Base-by-base conservation (phyloP, 352 stramenopile genomes). In the Phytopythium litorale region DNA sequence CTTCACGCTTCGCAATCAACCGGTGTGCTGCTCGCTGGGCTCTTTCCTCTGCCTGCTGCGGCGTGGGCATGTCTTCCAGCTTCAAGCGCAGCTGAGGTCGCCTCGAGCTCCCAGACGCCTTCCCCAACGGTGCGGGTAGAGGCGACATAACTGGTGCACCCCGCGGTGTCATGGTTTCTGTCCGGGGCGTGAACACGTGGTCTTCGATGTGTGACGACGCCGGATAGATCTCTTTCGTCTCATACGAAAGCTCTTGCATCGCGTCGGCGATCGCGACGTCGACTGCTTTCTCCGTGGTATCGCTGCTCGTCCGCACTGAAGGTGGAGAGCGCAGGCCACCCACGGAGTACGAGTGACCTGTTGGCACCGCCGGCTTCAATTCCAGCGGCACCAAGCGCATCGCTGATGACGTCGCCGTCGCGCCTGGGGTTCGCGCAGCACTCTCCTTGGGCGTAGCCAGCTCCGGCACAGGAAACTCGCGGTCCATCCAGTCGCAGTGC, bases 1-100 rank as follows among this genome's bases (percentile, higher is more conserved):
- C 84, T 53, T 94, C 84, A 49, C 86, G 78, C 25, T 84, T 83
- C 0, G 84, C 81, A 56, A 94, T 88, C 28, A 92, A 72, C 12
- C 82, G 77, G 40, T 71, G 92, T 11, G 86, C 84, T 23, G 82
- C 82, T 50, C 83, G 79, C 32, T 94, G 85, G 0, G 87, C 87
- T 42, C 84, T 70, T 19, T 92, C 79, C 66, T 95, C 87, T 2
- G 87, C 87, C 73, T 95, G 82, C 49, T 95, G 87, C 6, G 84
- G 78, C 11, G 87, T 95, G 28, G 87, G 87, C 87, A 95, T 95
- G 37, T 93, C 84, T 67, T 95, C 87, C 4, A 95, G 68, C 60
- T 95, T 92, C 12, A 95, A 66, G 12, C 83, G 77, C 42, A 95
- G 63, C 35, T 82, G 73, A 21, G 85, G 85, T 9, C 87, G 78